These are phyloP conservation scores for Podospora pseudocomata DNA, from an alignment of 495 filamentous ascomycete species.

Conservation along the genomic window DNA sequence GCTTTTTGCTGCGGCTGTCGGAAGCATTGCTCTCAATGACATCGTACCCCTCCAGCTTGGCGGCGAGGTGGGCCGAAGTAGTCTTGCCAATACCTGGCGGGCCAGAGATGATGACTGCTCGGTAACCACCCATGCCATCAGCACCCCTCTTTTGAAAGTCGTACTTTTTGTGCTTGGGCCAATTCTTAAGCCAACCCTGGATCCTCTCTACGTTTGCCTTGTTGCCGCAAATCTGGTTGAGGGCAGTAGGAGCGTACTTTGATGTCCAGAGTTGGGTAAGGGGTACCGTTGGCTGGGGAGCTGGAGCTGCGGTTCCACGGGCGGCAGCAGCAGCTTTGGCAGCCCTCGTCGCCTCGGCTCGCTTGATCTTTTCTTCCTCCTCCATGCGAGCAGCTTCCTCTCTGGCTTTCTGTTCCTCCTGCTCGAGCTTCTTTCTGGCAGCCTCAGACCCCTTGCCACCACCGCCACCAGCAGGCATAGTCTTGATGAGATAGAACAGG, in stretches of 20 bases:
- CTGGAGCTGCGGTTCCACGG: constrained; percentile 35
- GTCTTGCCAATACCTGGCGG: constrained; percentile 98
- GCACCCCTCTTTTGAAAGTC: constrained; percentile 74
- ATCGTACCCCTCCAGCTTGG: constrained; percentile 89
- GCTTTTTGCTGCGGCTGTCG: constrained; percentile 95
- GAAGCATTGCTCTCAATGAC: constrained; percentile 93
- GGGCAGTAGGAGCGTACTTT: constrained; percentile 84
- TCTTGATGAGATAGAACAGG: constrained; percentile 79
- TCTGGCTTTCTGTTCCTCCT: constrained; percentile 72
- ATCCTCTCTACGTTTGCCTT: constrained; percentile 86
- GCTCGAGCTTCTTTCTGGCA: constrained; percentile 73
- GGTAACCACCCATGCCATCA: constrained; percentile 72
- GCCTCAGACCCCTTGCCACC: constrained; percentile 82
- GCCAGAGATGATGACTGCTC: constrained; percentile 88
- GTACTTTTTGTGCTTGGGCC: constrained; percentile 67
- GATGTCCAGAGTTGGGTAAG: constrained; percentile 85
- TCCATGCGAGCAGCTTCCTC: constrained; percentile 82
- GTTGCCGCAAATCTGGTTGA: constrained; percentile 92
- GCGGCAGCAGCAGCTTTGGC: constrained; percentile 44
- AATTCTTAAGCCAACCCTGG: constrained; percentile 79
- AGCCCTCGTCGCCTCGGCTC: constrained; percentile 47
- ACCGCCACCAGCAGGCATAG: constrained; percentile 80
- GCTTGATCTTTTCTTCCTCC: constrained; percentile 53
- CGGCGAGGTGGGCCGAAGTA: constrained; percentile 90
- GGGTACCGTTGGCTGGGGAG: constrained; percentile 40